Evolutionary conservation across 2,329 filamentous ascomycete species (phyloP).

Genomic region (Neofusicoccum parvum): DNA sequence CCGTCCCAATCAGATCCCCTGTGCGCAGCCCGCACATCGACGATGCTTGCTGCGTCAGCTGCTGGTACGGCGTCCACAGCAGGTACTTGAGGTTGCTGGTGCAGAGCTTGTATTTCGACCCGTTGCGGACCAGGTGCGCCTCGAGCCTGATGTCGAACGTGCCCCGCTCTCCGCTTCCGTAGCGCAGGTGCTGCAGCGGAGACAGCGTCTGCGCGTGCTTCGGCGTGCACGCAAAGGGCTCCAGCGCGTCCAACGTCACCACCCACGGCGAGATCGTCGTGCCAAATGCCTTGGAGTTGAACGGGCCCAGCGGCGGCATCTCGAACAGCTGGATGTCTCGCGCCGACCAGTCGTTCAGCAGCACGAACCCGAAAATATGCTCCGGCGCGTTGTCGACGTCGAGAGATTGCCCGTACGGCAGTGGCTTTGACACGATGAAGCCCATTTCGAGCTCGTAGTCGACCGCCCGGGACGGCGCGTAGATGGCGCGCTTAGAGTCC

Average conservation of each 20-base stretch:
- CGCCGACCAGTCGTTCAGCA: conserved; percentile 65
- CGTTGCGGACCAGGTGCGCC: conserved; percentile 29
- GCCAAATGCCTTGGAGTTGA: conserved; percentile 63
- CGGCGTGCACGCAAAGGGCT: conserved; percentile 33
- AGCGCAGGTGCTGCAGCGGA: conserved; percentile 27
- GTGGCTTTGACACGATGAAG: conserved; percentile 46
- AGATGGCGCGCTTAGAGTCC: conserved; percentile 55
- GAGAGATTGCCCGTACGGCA: conserved; percentile 42
- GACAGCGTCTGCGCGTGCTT: conserved; percentile 20
- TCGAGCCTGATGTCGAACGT: conserved; percentile 33
- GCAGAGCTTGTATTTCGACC: conserved; percentile 28
- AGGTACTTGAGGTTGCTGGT: conserved; percentile 40
- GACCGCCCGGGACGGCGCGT: conserved; percentile 43
- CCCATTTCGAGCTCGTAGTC: conserved; percentile 57
- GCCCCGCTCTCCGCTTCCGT: conserved; percentile 29
- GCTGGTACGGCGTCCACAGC: conserved; percentile 51
- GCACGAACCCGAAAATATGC: conserved; percentile 64
- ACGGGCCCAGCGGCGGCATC: conserved; percentile 63
- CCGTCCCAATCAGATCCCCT: conserved; percentile 49
- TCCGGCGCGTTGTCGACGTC: conserved; percentile 48
- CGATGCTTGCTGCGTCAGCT: conserved; percentile 47
- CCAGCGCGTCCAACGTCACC: conserved; percentile 61
- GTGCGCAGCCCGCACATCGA: conserved; percentile 46
- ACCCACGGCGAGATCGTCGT: conserved; percentile 66
- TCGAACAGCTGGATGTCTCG: conserved; percentile 65